phyloP scores from a whole-genome alignment of 1,284 basidiomycete species.

The Microbotryum silenes-acaulis region DNA sequence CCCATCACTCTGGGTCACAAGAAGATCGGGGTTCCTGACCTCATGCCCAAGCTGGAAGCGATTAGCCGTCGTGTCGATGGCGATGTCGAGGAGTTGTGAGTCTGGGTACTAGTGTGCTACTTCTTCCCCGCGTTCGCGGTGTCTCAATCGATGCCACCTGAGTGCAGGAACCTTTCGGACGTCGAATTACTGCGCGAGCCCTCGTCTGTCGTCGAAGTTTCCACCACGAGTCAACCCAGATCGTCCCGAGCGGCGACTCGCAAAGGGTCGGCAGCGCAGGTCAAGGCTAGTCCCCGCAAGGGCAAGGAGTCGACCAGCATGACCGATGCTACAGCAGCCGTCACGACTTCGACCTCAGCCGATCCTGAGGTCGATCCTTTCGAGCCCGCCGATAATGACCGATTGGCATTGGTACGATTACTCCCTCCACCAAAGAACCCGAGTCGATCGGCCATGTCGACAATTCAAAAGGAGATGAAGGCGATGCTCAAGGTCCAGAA shows the following conservation, averaged over 20 bases:
- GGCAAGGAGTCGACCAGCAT: background rate
- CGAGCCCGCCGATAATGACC: slow-evolving; percentile 12
- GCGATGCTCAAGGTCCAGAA: slow-evolving; percentile 23
- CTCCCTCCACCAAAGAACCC: slow-evolving; percentile 28
- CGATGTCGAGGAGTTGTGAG: slow-evolving; percentile 17
- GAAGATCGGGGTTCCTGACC: slow-evolving; percentile 20
- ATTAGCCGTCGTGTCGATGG: slow-evolving; percentile 11
- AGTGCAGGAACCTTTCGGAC: slow-evolving; percentile 14
- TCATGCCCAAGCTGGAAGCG: slow-evolving; percentile 26
- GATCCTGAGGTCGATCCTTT: slow-evolving; percentile 9
- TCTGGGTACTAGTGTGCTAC: too few species aligned
- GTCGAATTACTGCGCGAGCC: slow-evolving; percentile 21
- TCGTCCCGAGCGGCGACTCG: background rate
- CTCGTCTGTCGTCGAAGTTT: background rate
- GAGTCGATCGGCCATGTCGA: slow-evolving; percentile 7
- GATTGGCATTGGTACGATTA: slow-evolving; percentile 18
- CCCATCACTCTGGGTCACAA: slow-evolving; percentile 8
- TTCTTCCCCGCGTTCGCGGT: background rate
- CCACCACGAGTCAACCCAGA: background rate
- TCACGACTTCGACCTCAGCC: background rate
- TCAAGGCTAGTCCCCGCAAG: background rate
- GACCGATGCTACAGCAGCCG: background rate
- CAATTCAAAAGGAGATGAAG: slow-evolving; percentile 22
- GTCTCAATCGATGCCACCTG: background rate
- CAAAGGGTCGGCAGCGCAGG: background rate